phyloP scores from a whole-genome alignment of 495 filamentous ascomycete species.

The Penicillium bovifimosum region DNA sequence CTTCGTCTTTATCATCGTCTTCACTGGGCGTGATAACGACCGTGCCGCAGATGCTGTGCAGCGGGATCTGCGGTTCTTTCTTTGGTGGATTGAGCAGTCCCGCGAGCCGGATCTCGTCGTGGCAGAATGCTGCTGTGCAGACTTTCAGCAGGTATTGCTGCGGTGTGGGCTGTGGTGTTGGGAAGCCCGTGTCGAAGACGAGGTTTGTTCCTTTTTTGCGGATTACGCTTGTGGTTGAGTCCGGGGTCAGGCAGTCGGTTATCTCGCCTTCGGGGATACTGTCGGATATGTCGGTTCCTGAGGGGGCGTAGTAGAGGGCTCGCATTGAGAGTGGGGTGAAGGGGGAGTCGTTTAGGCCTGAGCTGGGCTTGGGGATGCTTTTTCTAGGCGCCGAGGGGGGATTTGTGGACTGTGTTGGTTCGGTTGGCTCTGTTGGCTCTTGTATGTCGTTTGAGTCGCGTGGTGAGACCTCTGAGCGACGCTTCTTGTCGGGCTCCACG shows the following conservation, averaged over 20 bases:
- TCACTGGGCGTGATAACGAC: constrained; percentile 43
- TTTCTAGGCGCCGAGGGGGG: not conserved
- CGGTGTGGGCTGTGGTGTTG: constrained; percentile 34
- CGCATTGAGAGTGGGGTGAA: constrained; percentile 35
- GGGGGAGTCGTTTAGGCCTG: constrained; percentile 30
- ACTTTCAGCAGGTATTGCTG: constrained; percentile 57
- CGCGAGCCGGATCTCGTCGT: constrained; percentile 47
- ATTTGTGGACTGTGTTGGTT: not conserved
- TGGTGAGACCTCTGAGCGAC: not conserved
- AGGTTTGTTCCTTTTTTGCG: constrained; percentile 21
- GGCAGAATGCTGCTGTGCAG: constrained; percentile 49
- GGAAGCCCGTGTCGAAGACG: constrained; percentile 32
- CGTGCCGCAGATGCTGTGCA: constrained; percentile 52
- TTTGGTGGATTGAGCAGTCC: constrained; percentile 39
- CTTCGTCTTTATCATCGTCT: constrained; percentile 32
- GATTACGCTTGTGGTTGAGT: constrained; percentile 4
- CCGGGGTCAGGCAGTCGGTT: not conserved
- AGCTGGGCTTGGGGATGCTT: constrained; percentile 12
- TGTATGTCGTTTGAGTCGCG: not conserved
- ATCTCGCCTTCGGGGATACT: constrained; percentile 2
- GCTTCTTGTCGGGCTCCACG: not conserved
- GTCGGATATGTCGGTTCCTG: constrained; percentile 3
- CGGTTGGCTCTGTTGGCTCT: not conserved
- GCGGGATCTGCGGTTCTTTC: constrained; percentile 46
- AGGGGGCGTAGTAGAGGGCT: constrained; percentile 35